Evolutionary conservation across 225 moss, liverwort and hornwort genomes (phyloP).

Genomic region (Rhytidiadelphus loreus): DNA sequence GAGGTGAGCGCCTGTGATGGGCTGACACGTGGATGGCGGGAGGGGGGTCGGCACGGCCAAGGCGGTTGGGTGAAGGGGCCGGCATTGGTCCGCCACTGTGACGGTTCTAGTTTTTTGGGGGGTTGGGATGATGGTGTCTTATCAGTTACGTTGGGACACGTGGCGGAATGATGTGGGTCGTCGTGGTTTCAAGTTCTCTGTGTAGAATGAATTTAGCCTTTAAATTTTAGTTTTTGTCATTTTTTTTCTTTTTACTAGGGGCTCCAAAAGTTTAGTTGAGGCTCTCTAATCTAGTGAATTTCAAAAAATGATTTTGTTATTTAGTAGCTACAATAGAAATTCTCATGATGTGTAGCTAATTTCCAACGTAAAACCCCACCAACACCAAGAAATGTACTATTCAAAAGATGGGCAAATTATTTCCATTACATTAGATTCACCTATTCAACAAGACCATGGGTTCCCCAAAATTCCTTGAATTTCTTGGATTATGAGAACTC

Average conservation of each 20-base stretch:
- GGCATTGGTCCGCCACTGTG: neutral
- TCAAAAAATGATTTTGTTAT: neutral
- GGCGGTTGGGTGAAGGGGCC: neutral
- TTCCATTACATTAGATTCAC: no score
- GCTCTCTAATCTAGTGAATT: neutral
- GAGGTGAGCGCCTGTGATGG: neutral
- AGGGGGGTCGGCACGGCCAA: no score
- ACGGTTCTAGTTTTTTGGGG: neutral
- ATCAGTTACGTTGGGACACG: neutral
- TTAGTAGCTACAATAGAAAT: neutral
- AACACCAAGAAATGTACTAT: fast-evolving
- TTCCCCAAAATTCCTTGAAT: no score
- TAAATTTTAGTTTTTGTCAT: neutral
- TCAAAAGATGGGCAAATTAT: fast-evolving
- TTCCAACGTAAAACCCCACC: neutral
- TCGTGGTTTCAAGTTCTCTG: neutral
- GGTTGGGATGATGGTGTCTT: neutral
- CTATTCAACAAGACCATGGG: no score
- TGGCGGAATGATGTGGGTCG: neutral
- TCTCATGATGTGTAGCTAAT: neutral
- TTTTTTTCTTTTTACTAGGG: neutral
- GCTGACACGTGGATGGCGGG: neutral
- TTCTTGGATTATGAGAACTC: no score
- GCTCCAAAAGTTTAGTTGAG: neutral
- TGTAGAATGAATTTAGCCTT: neutral